These are phyloP conservation scores for Pholiota conissans DNA, from an alignment of 768 basidiomycete species.

Conservation along the genomic window DNA sequence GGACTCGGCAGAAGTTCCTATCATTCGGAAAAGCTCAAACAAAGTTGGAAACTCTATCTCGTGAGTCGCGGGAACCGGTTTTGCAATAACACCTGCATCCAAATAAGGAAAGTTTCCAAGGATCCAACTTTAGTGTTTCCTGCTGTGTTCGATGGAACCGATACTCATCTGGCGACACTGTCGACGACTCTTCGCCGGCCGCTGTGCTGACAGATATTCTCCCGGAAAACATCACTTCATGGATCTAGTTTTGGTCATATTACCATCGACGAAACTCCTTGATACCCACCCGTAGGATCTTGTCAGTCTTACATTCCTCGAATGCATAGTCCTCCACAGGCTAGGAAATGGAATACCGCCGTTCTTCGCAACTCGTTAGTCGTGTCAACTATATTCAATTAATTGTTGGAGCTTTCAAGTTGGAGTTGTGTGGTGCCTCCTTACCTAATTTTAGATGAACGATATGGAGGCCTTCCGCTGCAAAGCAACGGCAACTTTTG, in stretches of 20 bases:
- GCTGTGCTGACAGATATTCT: neutral
- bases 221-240: neutral
- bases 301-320: too few relatives aligned
- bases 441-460: neutral
- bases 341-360: neutral
- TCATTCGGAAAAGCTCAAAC: neutral
- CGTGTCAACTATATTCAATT: neutral
- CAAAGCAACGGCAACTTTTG: neutral
- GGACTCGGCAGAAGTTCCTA: neutral
- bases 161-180: neutral
- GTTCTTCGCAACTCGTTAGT: neutral
- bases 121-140: neutral
- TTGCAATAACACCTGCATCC: slow-evolving; percentile 5
- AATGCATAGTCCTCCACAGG: too few relatives aligned
- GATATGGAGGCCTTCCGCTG: neutral
- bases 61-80: neutral
- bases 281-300: too few relatives aligned
- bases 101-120: neutral
- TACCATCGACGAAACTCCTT: neutral
- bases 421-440: neutral
- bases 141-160: neutral
- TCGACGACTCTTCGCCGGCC: neutral
- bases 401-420: neutral
- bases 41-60: neutral
- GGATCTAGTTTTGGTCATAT: neutral